These are phyloP conservation scores for Striga hermonthica DNA, from an alignment of 305 asterid species.

Conservation along the genomic window DNA sequence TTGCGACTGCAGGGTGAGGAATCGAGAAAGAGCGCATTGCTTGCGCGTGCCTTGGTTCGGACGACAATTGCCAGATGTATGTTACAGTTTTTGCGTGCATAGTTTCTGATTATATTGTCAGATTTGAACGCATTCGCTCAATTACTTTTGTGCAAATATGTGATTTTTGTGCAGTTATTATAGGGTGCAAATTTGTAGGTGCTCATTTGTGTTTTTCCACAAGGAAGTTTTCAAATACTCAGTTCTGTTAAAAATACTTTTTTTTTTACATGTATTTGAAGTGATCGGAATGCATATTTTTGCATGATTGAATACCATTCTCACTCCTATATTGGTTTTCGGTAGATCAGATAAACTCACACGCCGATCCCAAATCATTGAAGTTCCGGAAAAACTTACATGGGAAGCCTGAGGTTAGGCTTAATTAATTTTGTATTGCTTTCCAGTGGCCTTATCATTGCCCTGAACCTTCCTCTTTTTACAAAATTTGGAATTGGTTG, in stretches of 20 bases:
- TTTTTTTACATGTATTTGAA: not conserved
- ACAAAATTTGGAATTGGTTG: constrained; percentile 18
- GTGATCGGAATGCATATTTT: not conserved
- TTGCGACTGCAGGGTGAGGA: constrained; percentile 49
- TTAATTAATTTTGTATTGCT: not conserved
- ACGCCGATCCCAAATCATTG: constrained; percentile 60
- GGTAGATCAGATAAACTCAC: constrained; percentile 76
- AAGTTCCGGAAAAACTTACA: constrained; percentile 61
- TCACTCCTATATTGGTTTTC: constrained; percentile 33
- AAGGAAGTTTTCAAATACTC: not conserved
- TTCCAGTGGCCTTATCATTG: not conserved
- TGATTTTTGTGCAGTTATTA: not conserved
- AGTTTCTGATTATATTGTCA: not conserved
- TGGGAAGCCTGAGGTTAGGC: constrained; percentile 85
- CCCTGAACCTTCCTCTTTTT: not conserved
- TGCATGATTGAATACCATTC: constrained; percentile 25
- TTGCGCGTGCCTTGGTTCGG: constrained; percentile 78
- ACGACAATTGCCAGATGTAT: constrained; percentile 86
- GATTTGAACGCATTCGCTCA: not conserved
- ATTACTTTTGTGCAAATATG: not conserved
- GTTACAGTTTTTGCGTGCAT: constrained; percentile 15
- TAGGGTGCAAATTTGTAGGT: not conserved
- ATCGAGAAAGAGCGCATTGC: constrained; percentile 59
- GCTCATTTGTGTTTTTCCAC: not conserved
- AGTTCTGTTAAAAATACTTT: too few relatives aligned